These are phyloP conservation scores for Microbotryum lychnidis-dioicae DNA, from an alignment of 1,284 basidiomycete genomes.

Conservation along the genomic window DNA sequence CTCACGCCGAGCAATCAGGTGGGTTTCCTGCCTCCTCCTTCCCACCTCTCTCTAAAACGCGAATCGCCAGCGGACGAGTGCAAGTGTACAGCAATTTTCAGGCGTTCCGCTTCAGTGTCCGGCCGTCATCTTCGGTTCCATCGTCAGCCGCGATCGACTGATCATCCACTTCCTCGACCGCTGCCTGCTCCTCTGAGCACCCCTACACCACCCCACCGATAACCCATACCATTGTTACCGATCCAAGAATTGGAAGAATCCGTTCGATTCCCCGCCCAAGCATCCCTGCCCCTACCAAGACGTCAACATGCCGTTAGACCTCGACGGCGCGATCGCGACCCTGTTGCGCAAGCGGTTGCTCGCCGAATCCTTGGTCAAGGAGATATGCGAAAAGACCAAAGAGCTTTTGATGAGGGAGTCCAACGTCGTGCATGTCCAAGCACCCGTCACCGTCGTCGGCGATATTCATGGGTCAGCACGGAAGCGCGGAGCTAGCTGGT, in stretches of 20 bases:
- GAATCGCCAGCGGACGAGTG: too few species aligned
- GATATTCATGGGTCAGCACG: conserved; percentile 90
- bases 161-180: background rate
- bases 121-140: background rate
- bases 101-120: too few species aligned
- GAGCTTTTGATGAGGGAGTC: conserved; percentile 98
- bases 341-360: conserved; percentile 83
- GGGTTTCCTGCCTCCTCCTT: too few species aligned
- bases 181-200: background rate
- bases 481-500: background rate
- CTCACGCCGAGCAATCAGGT: too few species aligned
- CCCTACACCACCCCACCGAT: background rate
- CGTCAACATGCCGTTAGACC: conserved; percentile 22
- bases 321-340: conserved; percentile 53
- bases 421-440: conserved; percentile 94
- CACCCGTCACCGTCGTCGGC: conserved; percentile 98
- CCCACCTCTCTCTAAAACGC: too few species aligned
- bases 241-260: background rate
- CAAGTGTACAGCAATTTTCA: too few species aligned
- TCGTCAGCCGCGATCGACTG: background rate
- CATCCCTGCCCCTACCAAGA: background rate
- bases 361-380: conserved; percentile 80
- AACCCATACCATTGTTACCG: background rate
- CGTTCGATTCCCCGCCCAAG: background rate
- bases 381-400: conserved; percentile 98